Conservation (phyloP, 331 rosid species). For the Acacia concinna region DNA sequence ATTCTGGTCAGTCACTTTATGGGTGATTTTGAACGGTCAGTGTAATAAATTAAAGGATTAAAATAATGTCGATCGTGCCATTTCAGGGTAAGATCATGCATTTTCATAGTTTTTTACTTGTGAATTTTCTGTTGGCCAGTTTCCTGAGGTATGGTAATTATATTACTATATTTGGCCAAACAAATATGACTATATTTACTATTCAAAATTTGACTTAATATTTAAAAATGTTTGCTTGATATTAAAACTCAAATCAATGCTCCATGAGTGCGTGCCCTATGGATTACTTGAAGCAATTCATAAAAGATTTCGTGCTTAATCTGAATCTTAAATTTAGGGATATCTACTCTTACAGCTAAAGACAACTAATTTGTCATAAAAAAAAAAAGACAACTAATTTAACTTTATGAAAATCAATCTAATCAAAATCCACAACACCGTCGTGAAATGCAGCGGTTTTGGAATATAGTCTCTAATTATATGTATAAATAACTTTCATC, state of each 20-base stretch:
- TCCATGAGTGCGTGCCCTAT: not conserved
- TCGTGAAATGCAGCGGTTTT: not conserved
- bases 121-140: not conserved
- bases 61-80: too few relatives aligned
- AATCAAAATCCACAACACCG: not conserved
- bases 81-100: not conserved
- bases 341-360: not conserved
- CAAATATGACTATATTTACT: not conserved
- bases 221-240: not conserved
- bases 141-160: not conserved
- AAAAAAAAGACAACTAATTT: not conserved
- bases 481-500: too few relatives aligned
- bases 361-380: not conserved
- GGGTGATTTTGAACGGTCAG: too few relatives aligned
- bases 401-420: not conserved
- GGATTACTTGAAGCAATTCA: conserved; percentile 3
- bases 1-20: not conserved
- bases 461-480: not conserved
- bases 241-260: not conserved
- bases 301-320: not conserved
- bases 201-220: not conserved
- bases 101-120: not conserved
- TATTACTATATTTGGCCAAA: too few relatives aligned
- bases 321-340: not conserved
- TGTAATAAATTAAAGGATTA: too few relatives aligned